Evolutionary conservation across 495 filamentous ascomycete species (phyloP), one percentile per base, ranked within the genome.

Genomic region (Trichoderma asperelloides): DNA sequence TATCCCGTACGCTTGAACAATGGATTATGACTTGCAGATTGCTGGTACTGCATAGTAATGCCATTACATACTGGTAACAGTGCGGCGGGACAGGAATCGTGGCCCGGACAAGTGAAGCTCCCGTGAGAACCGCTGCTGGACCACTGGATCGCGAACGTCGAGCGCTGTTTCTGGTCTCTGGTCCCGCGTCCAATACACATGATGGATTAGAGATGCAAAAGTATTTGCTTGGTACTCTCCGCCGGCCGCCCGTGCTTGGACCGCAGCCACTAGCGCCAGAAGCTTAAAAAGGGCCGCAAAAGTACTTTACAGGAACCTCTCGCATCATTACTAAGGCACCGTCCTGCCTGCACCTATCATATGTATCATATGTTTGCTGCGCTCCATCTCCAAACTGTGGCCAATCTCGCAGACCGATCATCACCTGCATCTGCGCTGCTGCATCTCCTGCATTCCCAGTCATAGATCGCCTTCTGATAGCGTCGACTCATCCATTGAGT

Each of bases 401-500:
- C 25, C 55, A 30, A 27, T 8, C 16, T 30, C 25, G 55, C 55
- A 30, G 27, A 8, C 25, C 55, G 55, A 60, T 60, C 55, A 60
- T 60, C 12, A 60, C 25, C 55, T 60, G 55, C 55, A 60, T 28
- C 55, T 37, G 33, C 33, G 33, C 33, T 37, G 33, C 33, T 37
- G 5, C 27, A 27, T 30, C 6, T 60, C 55, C 25, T 13, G 55
- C 55, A 60, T 60, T 60, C 25, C 55, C 55, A 30, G 8, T 18
- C 28, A 21, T 47, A 1, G 25, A 60, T 60, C 9, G 27, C 11
- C 55, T 28, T 30, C 9, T 60, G 23, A 60, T 60, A 60, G 55
- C 55, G 55, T 60, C 55, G 27, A 51, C 47, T 51, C 47, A 51
- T 28, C 28, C 6, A 60, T 25, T 60, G 55, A 60, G 55, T 60